Evolutionary conservation across 129 eudicot genomes (phyloP).

Genomic region (Erigeron canadensis): DNA sequence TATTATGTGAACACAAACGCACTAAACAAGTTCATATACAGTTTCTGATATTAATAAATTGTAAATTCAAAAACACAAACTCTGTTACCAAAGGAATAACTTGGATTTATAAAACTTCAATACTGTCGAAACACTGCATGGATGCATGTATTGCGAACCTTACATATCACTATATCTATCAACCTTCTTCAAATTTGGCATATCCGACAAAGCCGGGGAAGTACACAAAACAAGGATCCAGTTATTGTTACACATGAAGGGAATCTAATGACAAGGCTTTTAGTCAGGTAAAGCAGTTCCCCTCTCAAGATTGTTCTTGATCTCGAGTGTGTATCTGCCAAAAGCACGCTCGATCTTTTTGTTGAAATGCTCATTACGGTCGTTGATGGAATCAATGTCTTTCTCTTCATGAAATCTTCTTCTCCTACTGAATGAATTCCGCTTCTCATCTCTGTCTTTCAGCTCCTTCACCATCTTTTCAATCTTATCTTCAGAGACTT

Average conservation of each 20-base stretch:
- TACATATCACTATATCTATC: neutral
- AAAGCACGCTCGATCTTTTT: conserved; percentile 98
- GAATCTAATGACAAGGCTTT: neutral
- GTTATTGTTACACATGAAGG: conserved; percentile 10
- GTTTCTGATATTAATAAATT: neutral
- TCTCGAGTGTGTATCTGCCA: conserved; percentile 92
- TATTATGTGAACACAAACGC: neutral
- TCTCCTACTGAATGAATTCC: conserved; percentile 83
- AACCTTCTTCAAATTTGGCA: conserved; percentile 2
- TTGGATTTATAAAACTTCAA: neutral
- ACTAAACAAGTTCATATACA: neutral
- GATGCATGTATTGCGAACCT: neutral
- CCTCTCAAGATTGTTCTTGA: conserved; percentile 96
- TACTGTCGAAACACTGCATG: neutral
- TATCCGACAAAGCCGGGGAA: neutral
- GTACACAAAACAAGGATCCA: neutral
- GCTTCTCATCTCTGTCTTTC: conserved; percentile 90
- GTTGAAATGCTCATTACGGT: conserved; percentile 96
- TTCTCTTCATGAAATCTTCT: conserved; percentile 87
- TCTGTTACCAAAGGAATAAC: neutral
- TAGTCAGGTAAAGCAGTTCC: conserved; percentile 99
- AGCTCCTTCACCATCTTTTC: conserved; percentile 96
- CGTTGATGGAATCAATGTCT: conserved; percentile 95
- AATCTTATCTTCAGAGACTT: conserved; percentile 71
- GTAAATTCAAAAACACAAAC: neutral